Evolutionary conservation across 805 yeast species (phyloP).

Genomic region (Candida methanosorbosa): DNA sequence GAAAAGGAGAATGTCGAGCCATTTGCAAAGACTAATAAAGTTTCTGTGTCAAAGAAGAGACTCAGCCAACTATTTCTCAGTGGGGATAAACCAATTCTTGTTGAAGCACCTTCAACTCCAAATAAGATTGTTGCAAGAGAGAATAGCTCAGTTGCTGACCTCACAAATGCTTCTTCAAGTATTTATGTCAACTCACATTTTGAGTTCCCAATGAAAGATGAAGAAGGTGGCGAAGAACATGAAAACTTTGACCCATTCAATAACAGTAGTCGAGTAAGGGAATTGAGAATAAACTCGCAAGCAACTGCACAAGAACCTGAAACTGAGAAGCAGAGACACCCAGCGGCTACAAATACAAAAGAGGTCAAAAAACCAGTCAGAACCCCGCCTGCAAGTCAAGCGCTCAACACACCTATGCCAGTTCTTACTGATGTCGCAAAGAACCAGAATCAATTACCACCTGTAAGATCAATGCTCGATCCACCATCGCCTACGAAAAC

Average conservation of each 20-base stretch:
- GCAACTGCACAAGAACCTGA: too few relatives aligned
- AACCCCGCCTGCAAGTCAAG: slow-evolving; percentile 3
- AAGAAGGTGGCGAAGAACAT: neutral
- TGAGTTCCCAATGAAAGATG: slow-evolving; percentile 17
- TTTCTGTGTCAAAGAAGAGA: slow-evolving; percentile 2
- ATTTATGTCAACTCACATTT: slow-evolving; percentile 23
- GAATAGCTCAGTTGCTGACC: neutral
- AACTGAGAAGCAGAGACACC: neutral
- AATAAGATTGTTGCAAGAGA: neutral
- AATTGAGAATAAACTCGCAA: too few relatives aligned
- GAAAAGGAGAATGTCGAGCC: too few relatives aligned
- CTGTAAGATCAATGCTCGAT: neutral
- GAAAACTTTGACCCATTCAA: too few relatives aligned
- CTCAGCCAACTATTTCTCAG: slow-evolving; percentile 2
- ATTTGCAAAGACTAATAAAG: neutral
- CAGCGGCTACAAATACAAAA: neutral
- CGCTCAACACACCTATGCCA: neutral
- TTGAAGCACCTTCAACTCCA: neutral
- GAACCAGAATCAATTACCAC: too few relatives aligned
- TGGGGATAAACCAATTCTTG: slow-evolving; percentile 1
- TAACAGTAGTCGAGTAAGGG: too few relatives aligned
- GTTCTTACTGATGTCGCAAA: too few relatives aligned
- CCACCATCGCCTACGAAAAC: too few relatives aligned
- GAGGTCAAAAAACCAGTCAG: slow-evolving; percentile 1
- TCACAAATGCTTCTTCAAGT: slow-evolving; percentile 11